Base-by-base conservation (phyloP, 2,329 filamentous ascomycete species). In the Thelonectria olida region DNA sequence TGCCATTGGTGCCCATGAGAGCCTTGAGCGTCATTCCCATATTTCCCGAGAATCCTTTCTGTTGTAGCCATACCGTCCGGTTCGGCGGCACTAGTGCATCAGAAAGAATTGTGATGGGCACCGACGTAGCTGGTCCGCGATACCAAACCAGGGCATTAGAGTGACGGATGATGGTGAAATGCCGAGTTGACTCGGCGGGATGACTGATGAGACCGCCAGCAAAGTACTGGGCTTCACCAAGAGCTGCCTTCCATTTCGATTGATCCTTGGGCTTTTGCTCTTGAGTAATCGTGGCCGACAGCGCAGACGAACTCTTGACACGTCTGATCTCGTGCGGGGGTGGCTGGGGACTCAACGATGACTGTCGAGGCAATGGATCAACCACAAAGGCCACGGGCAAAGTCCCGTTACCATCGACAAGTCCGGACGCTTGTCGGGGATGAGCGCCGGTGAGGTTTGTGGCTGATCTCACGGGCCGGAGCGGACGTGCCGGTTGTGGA, bases 1-100 rank as follows among this genome's bases (percentile, higher is more conserved):
- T 81, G 7, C 82, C 80, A 12, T 82, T 85, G 0, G 84, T 81
- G 7, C 88, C 85, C 34, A 91, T 76, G 1, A 91, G 73, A 0
- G 88, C 85, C 71, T 90, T 90, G 25, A 88, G 77, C 7, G 82
- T 82, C 85, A 92, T 90, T 17, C 90, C 90, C 49, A 88, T 82
- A 69, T 89, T 88, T 5, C 90, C 90, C 0, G 87, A 88, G 77
- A 82, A 91, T 2, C 90, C 90, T 65, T 88, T 89, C 60, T 83
- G 83, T 76, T 92, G 90, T 23, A 92, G 77, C 87, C 88, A 92
- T 13, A 92, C 72, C 0, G 85, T 86, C 7, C 90, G 82, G 22
- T 84, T 82, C 0, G 76, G 54, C 0, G 89, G 87, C 0, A 92
- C 72, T 0, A 84, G 82, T 2, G 77, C 75, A 63, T 89, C 85